Percentiles rank a stretch among this genome's conserved stretches.
Evolutionary conservation across 2,329 filamentous ascomycete genomes (phyloP).

Genomic region (Ophiostoma tasmaniense): DNA sequence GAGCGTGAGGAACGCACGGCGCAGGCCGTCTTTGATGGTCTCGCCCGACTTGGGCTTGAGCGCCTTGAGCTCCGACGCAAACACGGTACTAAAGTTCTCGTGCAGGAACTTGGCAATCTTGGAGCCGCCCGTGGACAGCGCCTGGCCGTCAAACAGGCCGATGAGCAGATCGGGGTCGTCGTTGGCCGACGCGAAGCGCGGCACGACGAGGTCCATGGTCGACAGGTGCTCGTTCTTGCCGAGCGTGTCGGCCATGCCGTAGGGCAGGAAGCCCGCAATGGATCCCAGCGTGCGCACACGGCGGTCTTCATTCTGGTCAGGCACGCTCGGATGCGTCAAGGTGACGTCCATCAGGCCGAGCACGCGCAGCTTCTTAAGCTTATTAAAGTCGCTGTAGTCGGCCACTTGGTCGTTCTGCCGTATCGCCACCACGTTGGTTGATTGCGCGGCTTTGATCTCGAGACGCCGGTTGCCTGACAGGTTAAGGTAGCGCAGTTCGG

Average conservation of each 20-base stretch:
- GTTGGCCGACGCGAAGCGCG: slow-evolving; percentile 71
- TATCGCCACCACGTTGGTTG: slow-evolving; percentile 42
- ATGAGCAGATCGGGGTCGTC: slow-evolving; percentile 76
- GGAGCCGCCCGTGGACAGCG: slow-evolving; percentile 79
- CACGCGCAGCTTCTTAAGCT: slow-evolving; percentile 72
- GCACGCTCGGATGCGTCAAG: slow-evolving; percentile 82
- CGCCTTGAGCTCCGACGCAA: slow-evolving; percentile 70
- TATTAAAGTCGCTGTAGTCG: slow-evolving; percentile 89
- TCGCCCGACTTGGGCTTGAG: slow-evolving; percentile 62
- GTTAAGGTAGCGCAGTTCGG: slow-evolving; percentile 86
- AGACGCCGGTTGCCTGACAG: slow-evolving; percentile 93
- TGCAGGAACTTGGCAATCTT: slow-evolving; percentile 95
- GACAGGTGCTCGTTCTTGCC: slow-evolving; percentile 91
- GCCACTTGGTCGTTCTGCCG: slow-evolving; percentile 58
- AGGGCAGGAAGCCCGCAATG: slow-evolving; percentile 78
- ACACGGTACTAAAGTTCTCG: slow-evolving; percentile 85
- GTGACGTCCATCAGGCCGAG: slow-evolving; percentile 97
- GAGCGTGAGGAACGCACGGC: slow-evolving; percentile 75
- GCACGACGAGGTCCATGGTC: slow-evolving; percentile 90
- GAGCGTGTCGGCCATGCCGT: slow-evolving; percentile 94
- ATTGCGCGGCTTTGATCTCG: slow-evolving; percentile 68
- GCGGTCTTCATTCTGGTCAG: slow-evolving; percentile 89
- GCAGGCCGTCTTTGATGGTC: slow-evolving; percentile 70
- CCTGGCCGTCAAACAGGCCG: slow-evolving; percentile 92
- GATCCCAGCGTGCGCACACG: slow-evolving; percentile 97